phyloP scores from a whole-genome alignment of 257 asterid species.

The Petrea volubilis region DNA sequence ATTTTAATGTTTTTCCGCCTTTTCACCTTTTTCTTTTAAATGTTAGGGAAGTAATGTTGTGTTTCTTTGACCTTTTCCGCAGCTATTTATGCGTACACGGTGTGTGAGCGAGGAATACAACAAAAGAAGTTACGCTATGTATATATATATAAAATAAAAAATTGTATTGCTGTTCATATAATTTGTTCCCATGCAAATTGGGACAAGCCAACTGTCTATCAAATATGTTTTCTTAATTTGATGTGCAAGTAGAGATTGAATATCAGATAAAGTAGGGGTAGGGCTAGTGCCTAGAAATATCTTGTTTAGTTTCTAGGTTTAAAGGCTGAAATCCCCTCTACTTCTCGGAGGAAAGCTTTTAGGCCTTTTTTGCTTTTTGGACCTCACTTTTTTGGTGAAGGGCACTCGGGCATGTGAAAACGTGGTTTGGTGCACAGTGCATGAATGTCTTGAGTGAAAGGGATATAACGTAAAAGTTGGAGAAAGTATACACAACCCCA shows the following conservation, averaged over 20 bases:
- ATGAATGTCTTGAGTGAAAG: slow-evolving; percentile 23
- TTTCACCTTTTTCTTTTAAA: neutral
- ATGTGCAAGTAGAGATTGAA: too few species aligned
- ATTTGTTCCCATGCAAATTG: too few species aligned
- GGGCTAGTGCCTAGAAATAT: too few species aligned
- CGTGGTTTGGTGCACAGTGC: slow-evolving; percentile 31
- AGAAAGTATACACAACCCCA: slow-evolving; percentile 7
- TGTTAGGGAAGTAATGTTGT: too few species aligned
- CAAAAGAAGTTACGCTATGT: too few species aligned
- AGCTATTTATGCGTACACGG: too few species aligned
- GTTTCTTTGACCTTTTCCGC: too few species aligned
- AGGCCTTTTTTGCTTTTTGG: neutral
- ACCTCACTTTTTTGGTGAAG: slow-evolving; percentile 26
- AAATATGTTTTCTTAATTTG: too few species aligned
- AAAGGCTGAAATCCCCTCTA: slow-evolving; percentile 18
- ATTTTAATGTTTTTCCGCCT: neutral
- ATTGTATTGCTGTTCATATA: too few species aligned
- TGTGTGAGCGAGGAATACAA: too few species aligned
- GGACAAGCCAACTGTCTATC: too few species aligned
- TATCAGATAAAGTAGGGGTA: neutral
- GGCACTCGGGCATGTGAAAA: slow-evolving; percentile 36
- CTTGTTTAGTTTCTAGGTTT: neutral
- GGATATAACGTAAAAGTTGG: slow-evolving; percentile 19
- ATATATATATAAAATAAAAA: too few species aligned
- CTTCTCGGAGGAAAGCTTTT: slow-evolving; percentile 11